Percentiles rank a stretch among this genome's conserved stretches.
These are phyloP conservation scores for Magnolia officinalis DNA, from an alignment of 164 flowering plant genomes.

Conservation along the genomic window DNA sequence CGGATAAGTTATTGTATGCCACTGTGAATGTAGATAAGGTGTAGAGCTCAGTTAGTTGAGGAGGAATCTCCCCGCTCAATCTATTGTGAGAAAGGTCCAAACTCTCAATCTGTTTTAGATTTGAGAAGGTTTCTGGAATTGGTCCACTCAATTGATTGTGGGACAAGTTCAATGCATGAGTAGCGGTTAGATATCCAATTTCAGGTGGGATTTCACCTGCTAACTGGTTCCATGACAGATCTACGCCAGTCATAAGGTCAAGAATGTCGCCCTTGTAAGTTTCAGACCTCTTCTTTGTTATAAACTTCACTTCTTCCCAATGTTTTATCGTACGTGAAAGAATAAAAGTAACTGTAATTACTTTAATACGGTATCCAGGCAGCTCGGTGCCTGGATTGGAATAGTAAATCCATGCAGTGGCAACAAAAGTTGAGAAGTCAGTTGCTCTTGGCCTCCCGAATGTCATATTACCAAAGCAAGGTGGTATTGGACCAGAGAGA, in stretches of 20 bases:
- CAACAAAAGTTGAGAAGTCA: no score
- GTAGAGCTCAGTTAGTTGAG: constrained; percentile 6
- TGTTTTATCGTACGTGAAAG: no score
- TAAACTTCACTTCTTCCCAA: constrained; percentile 9
- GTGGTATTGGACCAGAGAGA: constrained; percentile 15
- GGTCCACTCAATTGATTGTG: constrained; percentile 12
- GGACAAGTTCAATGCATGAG: constrained; percentile 16
- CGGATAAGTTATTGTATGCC: constrained; percentile 24
- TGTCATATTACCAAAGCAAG: constrained; percentile 6
- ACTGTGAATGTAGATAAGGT: constrained; percentile 15
- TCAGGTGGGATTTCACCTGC: constrained; percentile 22
- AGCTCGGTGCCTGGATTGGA: rapidly evolving
- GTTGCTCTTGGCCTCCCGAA: background rate
- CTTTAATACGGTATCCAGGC: no score
- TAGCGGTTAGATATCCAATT: constrained; percentile 11
- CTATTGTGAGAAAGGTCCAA: constrained; percentile 8
- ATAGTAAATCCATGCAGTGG: background rate
- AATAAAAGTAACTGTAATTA: no score
- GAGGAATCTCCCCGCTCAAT: constrained; percentile 24
- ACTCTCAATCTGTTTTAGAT: constrained; percentile 16
- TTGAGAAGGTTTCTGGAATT: constrained; percentile 12
- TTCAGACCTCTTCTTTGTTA: constrained; percentile 9
- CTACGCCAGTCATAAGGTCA: constrained; percentile 17
- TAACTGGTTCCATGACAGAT: constrained; percentile 23
- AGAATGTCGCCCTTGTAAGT: constrained; percentile 11